Evolutionary conservation across 129 eudicot species (phyloP).

Genomic region (Scalesia atractyloides): DNA sequence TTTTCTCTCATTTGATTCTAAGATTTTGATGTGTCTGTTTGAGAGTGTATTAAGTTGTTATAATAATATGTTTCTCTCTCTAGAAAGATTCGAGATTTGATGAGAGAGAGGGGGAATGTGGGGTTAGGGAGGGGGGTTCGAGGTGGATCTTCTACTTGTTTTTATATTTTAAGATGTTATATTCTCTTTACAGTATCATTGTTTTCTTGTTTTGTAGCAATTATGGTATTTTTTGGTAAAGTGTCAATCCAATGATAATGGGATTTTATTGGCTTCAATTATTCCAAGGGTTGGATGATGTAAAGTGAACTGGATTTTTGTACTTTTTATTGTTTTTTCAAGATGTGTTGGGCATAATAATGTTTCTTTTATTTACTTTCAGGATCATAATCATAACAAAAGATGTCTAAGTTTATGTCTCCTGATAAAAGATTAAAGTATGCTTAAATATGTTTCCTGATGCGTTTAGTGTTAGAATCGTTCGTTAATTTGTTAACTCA

Average conservation of each 20-base stretch:
- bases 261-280: not conserved
- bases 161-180: slow-evolving; percentile 9
- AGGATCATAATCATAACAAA: not conserved
- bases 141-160: slow-evolving; percentile 77
- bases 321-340: slow-evolving; percentile 1
- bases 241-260: slow-evolving; percentile 22
- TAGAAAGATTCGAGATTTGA: slow-evolving; percentile 35
- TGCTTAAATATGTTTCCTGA: not conserved
- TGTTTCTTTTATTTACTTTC: not conserved
- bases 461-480: not conserved
- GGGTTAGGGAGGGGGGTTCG: slow-evolving; percentile 40
- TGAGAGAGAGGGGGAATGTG: slow-evolving; percentile 19
- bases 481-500: no score
- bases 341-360: not conserved
- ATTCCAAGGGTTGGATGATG: not conserved
- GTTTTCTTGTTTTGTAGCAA: slow-evolving; percentile 28
- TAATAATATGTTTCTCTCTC: slow-evolving; percentile 17
- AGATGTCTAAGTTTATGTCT: no score
- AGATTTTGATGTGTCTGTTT: not conserved
- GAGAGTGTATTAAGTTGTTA: not conserved
- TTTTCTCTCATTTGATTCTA: slow-evolving; percentile 64
- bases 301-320: not conserved
- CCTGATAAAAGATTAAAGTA: not conserved
- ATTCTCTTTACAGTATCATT: not conserved
- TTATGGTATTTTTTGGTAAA: slow-evolving; percentile 27